Evolutionary conservation across 2,329 filamentous ascomycete genomes (phyloP).

Genomic region (Beauveria varroae): DNA sequence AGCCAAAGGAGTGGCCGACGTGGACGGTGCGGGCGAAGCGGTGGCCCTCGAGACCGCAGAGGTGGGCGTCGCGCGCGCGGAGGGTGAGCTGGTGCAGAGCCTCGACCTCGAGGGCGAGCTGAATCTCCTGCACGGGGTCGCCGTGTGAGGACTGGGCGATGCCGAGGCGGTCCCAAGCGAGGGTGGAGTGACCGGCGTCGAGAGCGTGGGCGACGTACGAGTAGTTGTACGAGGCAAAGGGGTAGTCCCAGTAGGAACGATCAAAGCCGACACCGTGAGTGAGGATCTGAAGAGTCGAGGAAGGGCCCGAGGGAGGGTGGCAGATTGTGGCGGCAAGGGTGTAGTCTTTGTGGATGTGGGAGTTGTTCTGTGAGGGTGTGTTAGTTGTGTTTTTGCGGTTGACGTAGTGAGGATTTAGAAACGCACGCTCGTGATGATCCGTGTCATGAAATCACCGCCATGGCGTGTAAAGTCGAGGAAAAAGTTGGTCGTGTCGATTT

Average conservation of each 20-base stretch:
- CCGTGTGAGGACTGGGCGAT: constrained; percentile 51
- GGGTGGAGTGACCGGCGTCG: constrained; percentile 49
- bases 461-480: constrained; percentile 40
- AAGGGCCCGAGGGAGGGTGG: constrained; percentile 39
- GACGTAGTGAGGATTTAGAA: no score
- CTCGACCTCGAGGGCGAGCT: constrained; percentile 49
- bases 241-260: constrained; percentile 53
- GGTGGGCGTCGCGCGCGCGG: constrained; percentile 35
- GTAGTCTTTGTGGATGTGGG: constrained; percentile 42
- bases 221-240: constrained; percentile 52
- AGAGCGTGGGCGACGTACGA: constrained; percentile 52
- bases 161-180: constrained; percentile 56
- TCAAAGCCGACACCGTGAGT: constrained; percentile 36
- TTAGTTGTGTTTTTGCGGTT: no score
- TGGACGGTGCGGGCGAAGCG: constrained; percentile 43
- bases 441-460: constrained; percentile 40
- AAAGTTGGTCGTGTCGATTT: constrained; percentile 52
- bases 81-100: constrained; percentile 47
- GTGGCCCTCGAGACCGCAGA: constrained; percentile 31
- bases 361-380: constrained; percentile 31
- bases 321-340: constrained; percentile 55
- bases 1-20: constrained; percentile 58
- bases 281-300: constrained; percentile 30
- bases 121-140: constrained; percentile 53
- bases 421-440: constrained; percentile 36